Evolutionary conservation across 495 filamentous ascomycete species (phyloP), one percentile per base, ranked within the genome.

Genomic region (Penicillium cinerascens): DNA sequence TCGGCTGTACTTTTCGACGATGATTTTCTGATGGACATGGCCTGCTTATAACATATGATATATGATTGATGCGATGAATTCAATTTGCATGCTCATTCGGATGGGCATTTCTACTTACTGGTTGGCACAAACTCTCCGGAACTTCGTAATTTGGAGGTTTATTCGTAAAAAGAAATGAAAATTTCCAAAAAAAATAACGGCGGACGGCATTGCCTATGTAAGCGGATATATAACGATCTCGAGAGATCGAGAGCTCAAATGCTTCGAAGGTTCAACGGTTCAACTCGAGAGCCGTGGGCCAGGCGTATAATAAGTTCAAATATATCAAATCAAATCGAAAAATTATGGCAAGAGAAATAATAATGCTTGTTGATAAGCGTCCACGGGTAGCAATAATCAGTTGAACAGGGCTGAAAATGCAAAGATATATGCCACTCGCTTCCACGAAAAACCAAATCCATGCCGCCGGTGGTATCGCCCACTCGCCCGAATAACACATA

Each of bases 381-480:
- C n/a, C n/a, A n/a, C n/a, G n/a, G n/a, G n/a, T 42, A n/a, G 13
- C 23, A 33, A 46, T 46, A 21, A 33, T n/a, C n/a, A n/a, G 25
- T 6, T 22, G 41, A 23, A 43, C 4, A n/a, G n/a, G 15, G 41
- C 41, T 43, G 41, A 43, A 17, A 25, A 37, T 51, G 49, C 49
- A 45, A 11, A 52, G 33, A 39, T 20, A 45, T 39, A 51, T 42
- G 16, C 17, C n/a, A 37, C 37, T 42, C 42, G 26, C 47, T 44
- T 52, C 35, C 21, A 25, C 40, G 16, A 49, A 52, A n/a, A 52
- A 46, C 49, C 41, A 49, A 60, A 60, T n/a, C 39, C 48, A 52
- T 52, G 54, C 55, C 45, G 27, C 46, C 48, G 42, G 52, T 52
- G 55, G 49, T 60, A 61, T 61, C 44, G 46, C 43, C n/a, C 52